These are phyloP conservation scores for Trichoderma sp. DNA, from an alignment of 2,329 filamentous ascomycete species.

Conservation along the genomic window DNA sequence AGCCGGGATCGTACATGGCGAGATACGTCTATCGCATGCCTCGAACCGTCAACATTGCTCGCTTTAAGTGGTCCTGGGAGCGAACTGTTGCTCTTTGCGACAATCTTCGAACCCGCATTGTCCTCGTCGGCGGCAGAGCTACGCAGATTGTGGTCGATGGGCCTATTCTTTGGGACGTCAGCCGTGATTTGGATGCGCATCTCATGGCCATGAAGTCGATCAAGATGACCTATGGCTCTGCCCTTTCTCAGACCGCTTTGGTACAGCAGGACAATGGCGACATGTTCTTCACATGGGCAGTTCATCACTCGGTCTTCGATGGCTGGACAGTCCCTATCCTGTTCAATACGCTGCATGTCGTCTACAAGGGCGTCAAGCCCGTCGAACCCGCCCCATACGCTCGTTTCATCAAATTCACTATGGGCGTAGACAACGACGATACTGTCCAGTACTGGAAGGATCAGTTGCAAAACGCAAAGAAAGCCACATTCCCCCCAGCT, in stretches of 20 bases:
- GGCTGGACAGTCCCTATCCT: slow-evolving; percentile 30
- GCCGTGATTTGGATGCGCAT: not conserved
- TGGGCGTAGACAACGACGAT: not conserved
- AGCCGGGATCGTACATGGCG: slow-evolving; percentile 42
- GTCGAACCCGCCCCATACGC: slow-evolving; percentile 21
- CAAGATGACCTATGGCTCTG: slow-evolving; percentile 24
- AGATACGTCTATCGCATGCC: slow-evolving; percentile 35
- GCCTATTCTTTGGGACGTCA: slow-evolving; percentile 14
- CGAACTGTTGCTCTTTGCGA: slow-evolving; percentile 1
- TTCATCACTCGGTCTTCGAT: slow-evolving; percentile 36
- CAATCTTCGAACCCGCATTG: slow-evolving; percentile 31
- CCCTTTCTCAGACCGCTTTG: slow-evolving; percentile 15
- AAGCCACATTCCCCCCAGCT: slow-evolving; percentile 21
- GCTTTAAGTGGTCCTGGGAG: slow-evolving; percentile 39
- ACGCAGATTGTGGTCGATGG: slow-evolving; percentile 27
- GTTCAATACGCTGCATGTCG: slow-evolving; percentile 1
- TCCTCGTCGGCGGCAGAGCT: slow-evolving; percentile 16
- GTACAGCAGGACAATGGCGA: slow-evolving; percentile 4
- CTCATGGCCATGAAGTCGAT: not conserved
- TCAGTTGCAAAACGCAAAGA: slow-evolving; percentile 20
- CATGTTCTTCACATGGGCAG: slow-evolving; percentile 31
- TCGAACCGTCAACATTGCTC: slow-evolving; percentile 30
- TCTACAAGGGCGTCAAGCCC: slow-evolving; percentile 24
- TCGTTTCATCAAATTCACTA: slow-evolving; percentile 29
- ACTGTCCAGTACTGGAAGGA: slow-evolving; percentile 17